Conservation (phyloP, 257 asterid species). For the Primulina eburnea region DNA sequence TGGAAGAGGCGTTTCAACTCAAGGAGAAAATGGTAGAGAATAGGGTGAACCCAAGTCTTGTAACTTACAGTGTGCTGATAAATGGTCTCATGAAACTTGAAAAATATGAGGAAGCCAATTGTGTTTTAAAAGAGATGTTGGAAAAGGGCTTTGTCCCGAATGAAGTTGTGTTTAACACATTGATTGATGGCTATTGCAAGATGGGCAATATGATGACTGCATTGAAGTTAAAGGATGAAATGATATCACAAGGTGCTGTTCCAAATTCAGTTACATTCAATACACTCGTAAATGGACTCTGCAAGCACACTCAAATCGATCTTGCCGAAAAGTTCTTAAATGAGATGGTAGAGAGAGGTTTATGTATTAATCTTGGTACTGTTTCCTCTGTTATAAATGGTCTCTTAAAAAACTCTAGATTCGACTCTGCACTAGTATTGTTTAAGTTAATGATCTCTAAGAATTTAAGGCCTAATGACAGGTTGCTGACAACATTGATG, state of each 20-base stretch:
- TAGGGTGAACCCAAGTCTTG: slow-evolving; percentile 61
- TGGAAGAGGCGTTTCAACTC: slow-evolving; percentile 56
- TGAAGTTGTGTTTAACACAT: slow-evolving; percentile 59
- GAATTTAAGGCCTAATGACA: slow-evolving; percentile 56
- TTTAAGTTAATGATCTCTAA: slow-evolving; percentile 53
- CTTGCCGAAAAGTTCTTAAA: slow-evolving; percentile 50
- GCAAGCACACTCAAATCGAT: slow-evolving; percentile 58
- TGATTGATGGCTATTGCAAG: slow-evolving; percentile 73
- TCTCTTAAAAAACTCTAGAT: slow-evolving; percentile 43
- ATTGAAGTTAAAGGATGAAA: slow-evolving; percentile 54
- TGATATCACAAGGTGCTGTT: slow-evolving; percentile 44
- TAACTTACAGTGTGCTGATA: slow-evolving; percentile 64
- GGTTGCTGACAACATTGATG: slow-evolving; percentile 64
- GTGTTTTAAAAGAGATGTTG: slow-evolving; percentile 60
- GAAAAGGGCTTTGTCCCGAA: slow-evolving; percentile 57
- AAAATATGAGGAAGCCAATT: slow-evolving; percentile 58
- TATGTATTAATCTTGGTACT: slow-evolving; percentile 47
- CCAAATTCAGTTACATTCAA: slow-evolving; percentile 64
- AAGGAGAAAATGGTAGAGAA: slow-evolving; percentile 60
- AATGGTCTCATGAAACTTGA: slow-evolving; percentile 60
- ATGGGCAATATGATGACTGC: slow-evolving; percentile 55
- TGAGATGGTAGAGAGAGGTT: slow-evolving; percentile 54
- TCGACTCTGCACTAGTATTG: slow-evolving; percentile 50
- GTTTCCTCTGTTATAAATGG: slow-evolving; percentile 44
- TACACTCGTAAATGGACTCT: slow-evolving; percentile 58